Evolutionary conservation across 441 rosid species (phyloP).

Genomic region (Melastoma candidum): DNA sequence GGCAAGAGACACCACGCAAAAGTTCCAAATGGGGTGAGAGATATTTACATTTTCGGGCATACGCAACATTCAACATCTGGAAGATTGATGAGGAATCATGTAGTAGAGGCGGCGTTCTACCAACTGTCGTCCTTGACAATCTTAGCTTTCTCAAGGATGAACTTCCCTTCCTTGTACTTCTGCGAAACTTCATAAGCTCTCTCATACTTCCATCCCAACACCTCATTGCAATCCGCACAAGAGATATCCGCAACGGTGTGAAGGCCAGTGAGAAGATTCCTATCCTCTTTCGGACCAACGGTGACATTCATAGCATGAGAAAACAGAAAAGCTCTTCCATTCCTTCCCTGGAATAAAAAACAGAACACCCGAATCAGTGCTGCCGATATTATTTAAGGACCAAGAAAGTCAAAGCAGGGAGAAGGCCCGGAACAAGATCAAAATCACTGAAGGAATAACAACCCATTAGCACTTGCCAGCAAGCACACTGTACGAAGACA

Average conservation of each 20-base stretch:
- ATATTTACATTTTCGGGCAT: too few relatives aligned
- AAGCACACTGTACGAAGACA: too few relatives aligned
- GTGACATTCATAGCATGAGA: slow-evolving; percentile 50
- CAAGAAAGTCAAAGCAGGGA: too few relatives aligned
- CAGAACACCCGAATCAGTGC: background rate
- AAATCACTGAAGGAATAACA: too few relatives aligned
- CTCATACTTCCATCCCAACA: slow-evolving; percentile 67
- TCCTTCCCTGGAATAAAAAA: slow-evolving; percentile 37
- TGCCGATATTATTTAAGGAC: too few relatives aligned
- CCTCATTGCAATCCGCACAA: slow-evolving; percentile 47
- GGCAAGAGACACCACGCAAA: too few relatives aligned
- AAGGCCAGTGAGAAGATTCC: slow-evolving; percentile 57
- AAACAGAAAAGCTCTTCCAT: slow-evolving; percentile 58
- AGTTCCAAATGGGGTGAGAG: too few relatives aligned
- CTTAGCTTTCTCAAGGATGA: slow-evolving; percentile 58
- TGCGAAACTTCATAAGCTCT: slow-evolving; percentile 57
- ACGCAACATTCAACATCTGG: too few relatives aligned
- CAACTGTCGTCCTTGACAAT: slow-evolving; percentile 36
- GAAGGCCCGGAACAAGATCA: too few relatives aligned
- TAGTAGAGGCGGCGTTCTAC: too few relatives aligned
- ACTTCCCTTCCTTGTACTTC: slow-evolving; percentile 65
- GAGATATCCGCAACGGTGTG: slow-evolving; percentile 57
- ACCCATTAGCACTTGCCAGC: too few relatives aligned
- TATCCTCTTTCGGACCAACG: slow-evolving; percentile 50
- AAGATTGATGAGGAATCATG: too few relatives aligned